phyloP scores from a whole-genome alignment of 805 yeast species.

The Candida suzukii region DNA sequence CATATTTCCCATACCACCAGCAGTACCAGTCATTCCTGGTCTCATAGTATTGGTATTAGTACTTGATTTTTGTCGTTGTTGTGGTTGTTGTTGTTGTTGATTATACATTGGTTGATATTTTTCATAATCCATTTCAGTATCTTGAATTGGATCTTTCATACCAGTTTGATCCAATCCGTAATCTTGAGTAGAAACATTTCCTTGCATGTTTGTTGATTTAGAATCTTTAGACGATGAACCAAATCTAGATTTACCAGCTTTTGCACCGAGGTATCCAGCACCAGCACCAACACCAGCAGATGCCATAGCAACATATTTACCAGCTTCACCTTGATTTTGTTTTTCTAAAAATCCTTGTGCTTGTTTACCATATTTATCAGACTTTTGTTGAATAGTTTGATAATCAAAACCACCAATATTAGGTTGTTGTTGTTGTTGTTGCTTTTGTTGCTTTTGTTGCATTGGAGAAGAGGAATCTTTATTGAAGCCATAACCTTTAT shows the following conservation, averaged over 20 bases:
- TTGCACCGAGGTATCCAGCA: constrained; percentile 9
- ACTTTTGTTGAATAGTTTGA: constrained; percentile 1
- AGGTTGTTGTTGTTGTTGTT: background rate
- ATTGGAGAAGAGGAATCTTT: no score
- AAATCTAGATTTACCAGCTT: background rate
- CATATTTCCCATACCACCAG: no score
- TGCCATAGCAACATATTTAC: constrained; percentile 6
- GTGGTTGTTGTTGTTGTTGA: no score
- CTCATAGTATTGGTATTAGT: background rate
- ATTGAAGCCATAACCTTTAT: no score
- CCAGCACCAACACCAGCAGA: constrained; percentile 9
- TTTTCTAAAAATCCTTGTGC: constrained; percentile 8
- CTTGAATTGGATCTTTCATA: no score
- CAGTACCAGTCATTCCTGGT: constrained; percentile 2
- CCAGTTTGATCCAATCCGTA: no score
- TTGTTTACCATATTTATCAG: constrained; percentile 3
- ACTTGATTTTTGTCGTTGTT: no score
- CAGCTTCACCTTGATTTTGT: constrained; percentile 7
- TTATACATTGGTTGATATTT: no score
- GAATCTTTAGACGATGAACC: background rate
- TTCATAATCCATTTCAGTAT: no score
- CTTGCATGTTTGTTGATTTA: no score
- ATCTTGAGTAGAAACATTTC: no score
- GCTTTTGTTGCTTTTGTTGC: background rate
- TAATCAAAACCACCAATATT: background rate